These are phyloP conservation scores for Euphrasia confusa DNA, from an alignment of 257 asterid genomes.

Conservation along the genomic window DNA sequence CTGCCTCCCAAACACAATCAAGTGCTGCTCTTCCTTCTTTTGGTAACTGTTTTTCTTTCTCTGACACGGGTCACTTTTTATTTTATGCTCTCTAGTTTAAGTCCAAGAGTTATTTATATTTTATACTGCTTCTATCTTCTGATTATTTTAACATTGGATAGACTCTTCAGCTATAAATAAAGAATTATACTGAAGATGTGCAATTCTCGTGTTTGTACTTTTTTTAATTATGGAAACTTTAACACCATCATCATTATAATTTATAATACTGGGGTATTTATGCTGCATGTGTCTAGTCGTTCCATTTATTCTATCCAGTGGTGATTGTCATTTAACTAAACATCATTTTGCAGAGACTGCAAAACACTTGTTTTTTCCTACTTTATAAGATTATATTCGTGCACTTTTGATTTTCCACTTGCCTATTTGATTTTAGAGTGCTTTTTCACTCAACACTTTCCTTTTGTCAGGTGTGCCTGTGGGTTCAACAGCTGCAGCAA, in stretches of 20 bases:
- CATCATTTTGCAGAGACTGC: conserved; percentile 4
- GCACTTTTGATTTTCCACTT: conserved; percentile 4
- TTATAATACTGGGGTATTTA: too few species aligned
- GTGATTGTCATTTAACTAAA: too few species aligned
- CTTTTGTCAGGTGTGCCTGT: conserved; percentile 33
- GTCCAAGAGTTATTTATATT: not conserved
- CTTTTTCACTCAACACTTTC: conserved; percentile 17
- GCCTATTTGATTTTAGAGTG: conserved; percentile 1
- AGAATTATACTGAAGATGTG: conserved; percentile 4
- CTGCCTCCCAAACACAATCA: conserved; percentile 48
- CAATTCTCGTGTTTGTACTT: not conserved
- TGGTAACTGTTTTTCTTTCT: conserved; percentile 37
- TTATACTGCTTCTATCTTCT: not conserved
- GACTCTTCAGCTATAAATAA: not conserved
- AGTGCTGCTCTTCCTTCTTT: conserved; percentile 40
- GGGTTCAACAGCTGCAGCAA: conserved; percentile 44
- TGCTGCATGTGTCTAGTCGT: too few species aligned
- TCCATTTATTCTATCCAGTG: too few species aligned
- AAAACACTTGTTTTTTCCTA: not conserved
- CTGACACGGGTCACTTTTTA: not conserved
- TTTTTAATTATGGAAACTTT: not conserved
- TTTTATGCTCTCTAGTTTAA: not conserved
- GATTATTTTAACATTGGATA: not conserved
- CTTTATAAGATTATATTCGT: not conserved
- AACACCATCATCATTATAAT: not conserved